Evolutionary conservation across 306 rosid genomes (phyloP), one percentile per base, ranked within the genome.

Genomic region (Vachellia pachyceras): DNA sequence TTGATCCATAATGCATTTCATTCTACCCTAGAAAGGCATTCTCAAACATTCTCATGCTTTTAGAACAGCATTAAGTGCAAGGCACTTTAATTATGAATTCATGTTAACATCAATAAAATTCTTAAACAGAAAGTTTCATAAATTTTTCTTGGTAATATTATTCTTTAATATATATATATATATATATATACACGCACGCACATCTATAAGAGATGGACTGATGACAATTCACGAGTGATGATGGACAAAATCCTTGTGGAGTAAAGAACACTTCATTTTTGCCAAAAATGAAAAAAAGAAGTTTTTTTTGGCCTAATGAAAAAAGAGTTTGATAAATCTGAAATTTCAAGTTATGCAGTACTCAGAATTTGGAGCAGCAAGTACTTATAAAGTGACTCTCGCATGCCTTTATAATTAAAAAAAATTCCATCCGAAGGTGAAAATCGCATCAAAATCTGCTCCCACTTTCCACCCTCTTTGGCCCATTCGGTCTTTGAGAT

Each of bases 351-450:
- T 8, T 14, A 42, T 49, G 35, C 35, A 11, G 25, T 42, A 60
- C 45, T 60, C 5, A 9, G 55, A 36, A 66, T 8, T 66, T 40
- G 73, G 41, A 46, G 60, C 40, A 25, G 61, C 46, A 77, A 47
- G 41, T 61, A 11, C 40, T 29, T 15, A 15, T 13, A 33, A 61
- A 29, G 40, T 12, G 67, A 29, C 20, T 0, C 74, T 71, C 7
- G 41, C 57, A 47, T 40, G 52, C 10, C 13, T 61, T 63, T 9
- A 42, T 7, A 9, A 42, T 7, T 7, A 1, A 42, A 42, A 42
- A 23, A 63, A 69, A 54, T 0, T 5, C 3, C 72, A 82, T 82
- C 86, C 46, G 57, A 86, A 82, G 89, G 86, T 69, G 61, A 64
- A 58, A 6, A 47, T 57, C 70, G 44, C 79, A 69, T 60, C 36